Evolutionary conservation across 2,329 filamentous ascomycete species (phyloP).

Genomic region (Calycina marina): DNA sequence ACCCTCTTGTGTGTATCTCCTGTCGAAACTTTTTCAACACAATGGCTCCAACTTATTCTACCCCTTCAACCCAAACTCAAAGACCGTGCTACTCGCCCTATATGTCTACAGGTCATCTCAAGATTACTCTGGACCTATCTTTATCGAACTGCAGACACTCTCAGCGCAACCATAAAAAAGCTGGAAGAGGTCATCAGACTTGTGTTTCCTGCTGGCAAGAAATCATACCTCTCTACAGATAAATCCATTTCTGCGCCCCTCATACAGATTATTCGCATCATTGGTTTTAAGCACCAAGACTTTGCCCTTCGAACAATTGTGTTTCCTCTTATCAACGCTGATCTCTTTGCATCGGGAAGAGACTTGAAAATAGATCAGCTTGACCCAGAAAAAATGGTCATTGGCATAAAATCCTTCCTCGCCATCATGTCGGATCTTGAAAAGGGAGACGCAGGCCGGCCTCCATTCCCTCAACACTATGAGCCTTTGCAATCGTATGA

Average conservation of each 20-base stretch:
- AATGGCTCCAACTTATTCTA: conserved; percentile 74
- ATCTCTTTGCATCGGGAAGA: conserved; percentile 55
- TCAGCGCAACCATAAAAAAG: conserved; percentile 55
- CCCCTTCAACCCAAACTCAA: conserved; percentile 70
- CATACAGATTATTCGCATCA: conserved; percentile 85
- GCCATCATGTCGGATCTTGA: conserved; percentile 89
- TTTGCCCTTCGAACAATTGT: conserved; percentile 85
- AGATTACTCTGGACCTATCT: conserved; percentile 90
- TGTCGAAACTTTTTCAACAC: conserved; percentile 65
- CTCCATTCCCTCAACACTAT: conserved; percentile 70
- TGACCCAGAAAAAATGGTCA: conserved; percentile 93
- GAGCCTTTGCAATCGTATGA: conserved; percentile 27
- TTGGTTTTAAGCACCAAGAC: conserved; percentile 87
- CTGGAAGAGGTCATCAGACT: conserved; percentile 81
- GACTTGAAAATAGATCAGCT: conserved; percentile 69
- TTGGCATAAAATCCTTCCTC: conserved; percentile 87
- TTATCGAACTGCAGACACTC: conserved; percentile 64
- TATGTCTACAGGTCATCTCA: conserved; percentile 79
- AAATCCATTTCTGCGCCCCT: conserved; percentile 73
- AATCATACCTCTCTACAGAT: conserved; percentile 71
- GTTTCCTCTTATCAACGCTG: conserved; percentile 89
- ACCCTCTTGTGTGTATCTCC: conserved; percentile 80
- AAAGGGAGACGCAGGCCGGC: conserved; percentile 59
- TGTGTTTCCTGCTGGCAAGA: conserved; percentile 67
- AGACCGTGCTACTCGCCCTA: conserved; percentile 62